Base-by-base conservation (phyloP, 2,329 filamentous ascomycete species). In the Fusarium continuum region DNA sequence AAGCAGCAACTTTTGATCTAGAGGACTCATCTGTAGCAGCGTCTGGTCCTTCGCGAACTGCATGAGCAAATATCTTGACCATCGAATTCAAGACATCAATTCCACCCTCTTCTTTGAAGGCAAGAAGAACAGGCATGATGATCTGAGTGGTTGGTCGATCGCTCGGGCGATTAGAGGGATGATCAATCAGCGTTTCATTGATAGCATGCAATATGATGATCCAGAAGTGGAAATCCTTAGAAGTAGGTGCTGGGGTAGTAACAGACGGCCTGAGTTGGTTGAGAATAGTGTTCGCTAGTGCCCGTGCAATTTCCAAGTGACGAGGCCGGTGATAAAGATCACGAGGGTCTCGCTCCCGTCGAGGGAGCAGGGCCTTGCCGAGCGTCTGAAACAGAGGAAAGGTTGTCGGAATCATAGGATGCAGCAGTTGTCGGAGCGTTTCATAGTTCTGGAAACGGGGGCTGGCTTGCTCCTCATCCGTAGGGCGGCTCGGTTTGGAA, bases 331-430 rank as follows among this genome's bases (percentile, higher is more conserved):
- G 70, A 64, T 82, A 89, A 3, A 79, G 70, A 68, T 97, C 93
- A 23, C 86, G 83, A 31, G 75, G 73, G 23, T 73, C 71, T 26
- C 71, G 65, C 61, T 87, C 87, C 44, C 93, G 87, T 55, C 92
- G 90, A 36, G 88, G 87, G 5, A 96, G 82, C 19, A 98, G 80
- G 14, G 90, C 86, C 74, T 92, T 95, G 11, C 94, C 94, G 36
- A 98, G 80, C 2, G 88, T 89, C 71, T 96, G 92, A 72, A 97
- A 90, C 67, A 98, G 91, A 1, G 91, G 89, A 16, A 92, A 90
- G n/a, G 93, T 90, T 4, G 89, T 89, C 8, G 88, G 88, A 19
- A 93, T 88, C 68, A 96, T 85, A 28, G 91, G 89, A 69, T 90
- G 89, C 11, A 98, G 82, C 10, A 98, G 80, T 65, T 88, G 89